Conservation (phyloP, 108 stramenopile genomes). For the Pseudonitzschia multiseries region DNA sequence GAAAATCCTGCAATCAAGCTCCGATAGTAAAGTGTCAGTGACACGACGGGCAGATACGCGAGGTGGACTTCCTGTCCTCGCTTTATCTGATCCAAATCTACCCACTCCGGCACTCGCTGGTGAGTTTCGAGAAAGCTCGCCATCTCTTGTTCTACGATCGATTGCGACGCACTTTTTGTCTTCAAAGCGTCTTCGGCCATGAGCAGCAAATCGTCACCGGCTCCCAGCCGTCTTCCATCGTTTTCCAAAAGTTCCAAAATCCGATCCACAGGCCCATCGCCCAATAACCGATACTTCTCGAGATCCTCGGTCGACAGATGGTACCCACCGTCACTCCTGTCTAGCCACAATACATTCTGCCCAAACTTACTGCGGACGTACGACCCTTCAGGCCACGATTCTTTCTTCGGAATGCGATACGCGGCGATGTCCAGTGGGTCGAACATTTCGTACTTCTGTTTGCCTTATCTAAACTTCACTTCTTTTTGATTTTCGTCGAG, state of each 20-base stretch:
- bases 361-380: constrained; percentile 21
- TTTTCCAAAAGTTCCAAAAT: constrained; percentile 44
- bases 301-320: constrained; percentile 53
- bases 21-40: constrained; percentile 65
- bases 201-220: constrained; percentile 62
- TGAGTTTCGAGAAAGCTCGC: constrained; percentile 32
- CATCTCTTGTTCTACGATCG: constrained; percentile 17
- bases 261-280: constrained; percentile 65
- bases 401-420: constrained; percentile 13
- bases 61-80: constrained; percentile 77
- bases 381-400: constrained; percentile 16
- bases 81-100: constrained; percentile 65
- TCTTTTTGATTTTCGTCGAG: too few species aligned
- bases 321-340: constrained; percentile 38
- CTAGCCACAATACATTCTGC: constrained; percentile 20
- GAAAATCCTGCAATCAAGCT: constrained; percentile 74
- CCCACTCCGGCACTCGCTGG: constrained; percentile 60
- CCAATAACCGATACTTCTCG: constrained; percentile 63
- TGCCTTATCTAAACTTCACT: not conserved
- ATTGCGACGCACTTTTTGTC: constrained; percentile 4
- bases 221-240: constrained; percentile 23
- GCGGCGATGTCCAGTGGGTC: constrained; percentile 4
- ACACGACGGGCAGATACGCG: constrained; percentile 59
- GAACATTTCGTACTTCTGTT: not conserved
- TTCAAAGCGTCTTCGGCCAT: constrained; percentile 31